phyloP scores from a whole-genome alignment of 2,329 filamentous ascomycete genomes.

The Salinomyces thailandicus region DNA sequence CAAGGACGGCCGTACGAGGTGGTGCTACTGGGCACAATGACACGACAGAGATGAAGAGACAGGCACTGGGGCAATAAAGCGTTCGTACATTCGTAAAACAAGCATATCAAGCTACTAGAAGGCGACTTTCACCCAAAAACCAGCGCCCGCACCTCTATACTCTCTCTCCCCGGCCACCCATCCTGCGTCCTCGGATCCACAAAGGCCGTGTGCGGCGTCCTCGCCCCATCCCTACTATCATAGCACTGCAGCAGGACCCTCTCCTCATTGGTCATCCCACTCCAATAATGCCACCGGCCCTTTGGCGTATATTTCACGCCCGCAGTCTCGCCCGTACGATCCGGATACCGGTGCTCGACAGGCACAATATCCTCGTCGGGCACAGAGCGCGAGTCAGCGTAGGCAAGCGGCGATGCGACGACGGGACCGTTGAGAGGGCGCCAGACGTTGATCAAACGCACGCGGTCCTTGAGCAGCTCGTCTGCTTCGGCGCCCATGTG shows the following conservation, averaged over 20 bases:
- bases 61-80: too few species aligned
- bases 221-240: slow-evolving; percentile 30
- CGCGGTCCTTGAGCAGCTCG: slow-evolving; percentile 53
- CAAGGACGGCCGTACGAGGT: too few species aligned
- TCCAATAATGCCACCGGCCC: slow-evolving; percentile 72
- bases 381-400: slow-evolving; percentile 47
- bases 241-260: slow-evolving; percentile 43
- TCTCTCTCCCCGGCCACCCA: slow-evolving; percentile 57
- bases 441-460: slow-evolving; percentile 85
- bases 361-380: slow-evolving; percentile 55
- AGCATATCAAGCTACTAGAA: neutral
- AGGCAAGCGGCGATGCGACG: slow-evolving; percentile 46
- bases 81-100: neutral
- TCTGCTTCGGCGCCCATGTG: slow-evolving; percentile 62
- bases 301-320: slow-evolving; percentile 50
- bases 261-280: slow-evolving; percentile 58
- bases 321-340: slow-evolving; percentile 64
- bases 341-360: slow-evolving; percentile 63
- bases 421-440: slow-evolving; percentile 51
- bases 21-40: too few species aligned
- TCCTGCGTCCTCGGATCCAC: slow-evolving; percentile 61
- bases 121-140: slow-evolving; percentile 51
- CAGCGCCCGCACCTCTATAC: slow-evolving; percentile 78
- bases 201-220: slow-evolving; percentile 66
- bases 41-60: too few species aligned